Evolutionary conservation across 2,329 filamentous ascomycete species (phyloP), one percentile per base, ranked within the genome.

Genomic region (Hypoxylon sp.): DNA sequence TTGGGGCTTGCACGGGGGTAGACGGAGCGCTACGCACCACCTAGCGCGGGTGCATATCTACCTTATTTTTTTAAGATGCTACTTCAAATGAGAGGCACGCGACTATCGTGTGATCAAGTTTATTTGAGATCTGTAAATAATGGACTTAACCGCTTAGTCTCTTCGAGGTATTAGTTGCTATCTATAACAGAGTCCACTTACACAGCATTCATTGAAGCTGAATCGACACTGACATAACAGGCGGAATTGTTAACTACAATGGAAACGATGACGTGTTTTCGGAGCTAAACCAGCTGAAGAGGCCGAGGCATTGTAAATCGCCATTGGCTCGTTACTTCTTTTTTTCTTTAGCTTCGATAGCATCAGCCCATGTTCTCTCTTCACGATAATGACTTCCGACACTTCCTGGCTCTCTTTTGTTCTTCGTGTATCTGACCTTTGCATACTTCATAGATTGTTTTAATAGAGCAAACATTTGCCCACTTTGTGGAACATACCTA

Each of bases 181-280:
- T 20, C 14, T 33, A 12, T 40, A 6, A 14, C 24, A 51, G 9
- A 26, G 14, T 11, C 11, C 26, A 8, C 18, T 16, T n/a, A n/a
- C n/a, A n/a, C n/a, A 44, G 46, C 22, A 30, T 7, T 9, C 9
- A 32, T 50, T 11, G 22, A 14, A 32, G 42, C 33, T 22, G 30
- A 2, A 40, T 22, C 6, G 9, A 36, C 26, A 14, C 8, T 24
- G 22, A 4, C 30, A 16, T 26, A 46, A 42, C 18, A 3, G 6
- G 6, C 45, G 44, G 9, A n/a, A 52, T 16, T 36, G 12, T 12
- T 30, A 32, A 24, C 49, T 12, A 8, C 11, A 46, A 24, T 30
- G 53, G 24, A 46, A 45, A 38, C 54, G 56, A 58, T 67, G 64
- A 67, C 64, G 64, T 67, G 61, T 40, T 54, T 16, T 14, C n/a